phyloP scores from a whole-genome alignment of 805 yeast species.

The Saccharomycopsis olivae region DNA sequence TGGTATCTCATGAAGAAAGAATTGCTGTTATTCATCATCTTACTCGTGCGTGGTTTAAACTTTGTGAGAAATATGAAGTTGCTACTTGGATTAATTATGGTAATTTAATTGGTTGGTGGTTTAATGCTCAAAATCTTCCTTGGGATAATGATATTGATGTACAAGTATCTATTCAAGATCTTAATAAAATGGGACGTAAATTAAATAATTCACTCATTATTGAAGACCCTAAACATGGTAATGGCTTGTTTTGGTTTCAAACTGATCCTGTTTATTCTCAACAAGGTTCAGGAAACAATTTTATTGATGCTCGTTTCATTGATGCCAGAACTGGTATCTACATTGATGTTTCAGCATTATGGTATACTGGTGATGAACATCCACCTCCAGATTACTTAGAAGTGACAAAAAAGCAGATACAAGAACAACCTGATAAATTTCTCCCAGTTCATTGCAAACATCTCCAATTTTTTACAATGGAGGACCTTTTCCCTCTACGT shows the following conservation, averaged over 20 bases:
- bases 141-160: slow-evolving; percentile 59
- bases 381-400: slow-evolving; percentile 33
- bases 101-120: slow-evolving; percentile 49
- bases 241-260: slow-evolving; percentile 27
- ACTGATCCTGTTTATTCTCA: slow-evolving; percentile 25
- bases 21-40: slow-evolving; percentile 33
- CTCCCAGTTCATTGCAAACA: slow-evolving; percentile 23
- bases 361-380: slow-evolving; percentile 18
- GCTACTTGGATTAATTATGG: slow-evolving; percentile 59
- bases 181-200: slow-evolving; percentile 32
- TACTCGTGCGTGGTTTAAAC: slow-evolving; percentile 43
- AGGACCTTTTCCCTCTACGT: slow-evolving; percentile 34
- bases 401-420: slow-evolving; percentile 18
- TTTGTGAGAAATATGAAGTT: slow-evolving; percentile 33
- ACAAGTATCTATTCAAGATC: slow-evolving; percentile 40
- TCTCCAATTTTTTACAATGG: slow-evolving; percentile 22
- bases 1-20: slow-evolving; percentile 24
- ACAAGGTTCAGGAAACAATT: slow-evolving; percentile 33
- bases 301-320: slow-evolving; percentile 33
- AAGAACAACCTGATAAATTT: slow-evolving; percentile 10
- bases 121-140: slow-evolving; percentile 46
- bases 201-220: slow-evolving; percentile 41
- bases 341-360: slow-evolving; percentile 38
- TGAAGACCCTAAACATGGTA: slow-evolving; percentile 28
- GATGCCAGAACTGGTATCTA: slow-evolving; percentile 39